Base-by-base conservation (phyloP, 2,329 filamentous ascomycete species). In the Orbilia javanica region DNA sequence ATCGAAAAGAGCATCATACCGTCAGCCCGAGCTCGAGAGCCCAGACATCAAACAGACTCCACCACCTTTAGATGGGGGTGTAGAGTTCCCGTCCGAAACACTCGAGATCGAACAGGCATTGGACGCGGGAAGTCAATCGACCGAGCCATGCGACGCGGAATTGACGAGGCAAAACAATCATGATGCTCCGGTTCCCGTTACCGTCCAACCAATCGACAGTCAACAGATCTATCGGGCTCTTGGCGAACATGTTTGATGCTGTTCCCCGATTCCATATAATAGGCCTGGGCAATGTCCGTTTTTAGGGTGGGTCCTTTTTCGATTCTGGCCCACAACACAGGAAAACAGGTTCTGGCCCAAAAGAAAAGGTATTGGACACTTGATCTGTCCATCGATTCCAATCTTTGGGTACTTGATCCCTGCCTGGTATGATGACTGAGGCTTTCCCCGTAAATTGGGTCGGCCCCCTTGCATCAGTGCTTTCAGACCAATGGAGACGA, bases 391-490 rank as follows among this genome's bases (percentile, higher is more conserved):
- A 18, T 60, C 13, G 1, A 39, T 42, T 25, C 55, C 55, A 60
- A 22, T 39, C n/a, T 60, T 42, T 42, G 55, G 55, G 55, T 31
- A 15, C 55, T 4, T 7, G 34, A 60, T 27, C 55, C 55, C 18
- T 60, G 55, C 20, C 8, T 46, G 25, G 34, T 68, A 60, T 73
- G 69, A 73, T 57, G 60, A 29, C 46, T 63, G 55, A 55, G 55
- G 57, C 46, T 64, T 71, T 36, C 57, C 69, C 69, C 69, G 69
- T 52, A 65, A 65, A 66, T 66, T 73, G 69, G 69, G 34, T 44
- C 31, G 13, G n/a, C 36, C 68, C 68, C 60, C 69, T 73, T 73
- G 69, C 69, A 65, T 65, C 69, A 73, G 69, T 73, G 18, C 11
- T 27, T 20, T 46, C 25, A 72, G 48, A 13, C 31, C 20, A 65